Evolutionary conservation across 805 yeast genomes (phyloP), one percentile per base, ranked within the genome.

Genomic region (Candida odintsovae): DNA sequence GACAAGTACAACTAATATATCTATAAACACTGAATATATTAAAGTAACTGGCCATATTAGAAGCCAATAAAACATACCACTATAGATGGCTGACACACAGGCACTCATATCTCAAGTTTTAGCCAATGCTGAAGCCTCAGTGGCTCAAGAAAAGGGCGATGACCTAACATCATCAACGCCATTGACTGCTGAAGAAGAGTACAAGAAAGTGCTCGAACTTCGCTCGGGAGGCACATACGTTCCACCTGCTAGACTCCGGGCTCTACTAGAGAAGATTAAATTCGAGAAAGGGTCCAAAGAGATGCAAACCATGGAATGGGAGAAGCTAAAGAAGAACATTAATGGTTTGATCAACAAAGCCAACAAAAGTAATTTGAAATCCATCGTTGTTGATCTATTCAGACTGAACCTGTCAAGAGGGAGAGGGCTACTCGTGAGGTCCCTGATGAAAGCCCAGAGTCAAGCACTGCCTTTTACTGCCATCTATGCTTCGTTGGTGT

Each of bases 221-320:
- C 59, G 68, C 28, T 63, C 72, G 0, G 72, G 73, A 13, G 82
- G 81, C 1, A 64, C 68, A 22, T 77, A 78, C 53, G 71, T 79
- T 1, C 82, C 83, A 4, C 82, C 82, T 1, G 78, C 77, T 1
- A 73, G 68, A 53, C 65, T 79, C 15, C 64, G 69, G 28, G 73
- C 71, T 3, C 58, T 78, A 9, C 60, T 71, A 46, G 67, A 66
- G 15, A 64, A 68, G 53, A 54, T 68, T 41, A 51, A 58, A 16
- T 54, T 58, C 19, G 52, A 53, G 13, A 54, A 61, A 21, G 59
- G 61, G 10, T 58, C 72, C 3, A 60, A 66, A 40, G 78, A 72
- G 45, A 62, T 58, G 44, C 92, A 86, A 53, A 61, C 67, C 45
- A 49, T 72, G 36, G 69, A 71, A 48, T 87, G 95, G 95, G 77